Evolutionary conservation across 331 rosid species (phyloP).

Genomic region (Ulmus americana): DNA sequence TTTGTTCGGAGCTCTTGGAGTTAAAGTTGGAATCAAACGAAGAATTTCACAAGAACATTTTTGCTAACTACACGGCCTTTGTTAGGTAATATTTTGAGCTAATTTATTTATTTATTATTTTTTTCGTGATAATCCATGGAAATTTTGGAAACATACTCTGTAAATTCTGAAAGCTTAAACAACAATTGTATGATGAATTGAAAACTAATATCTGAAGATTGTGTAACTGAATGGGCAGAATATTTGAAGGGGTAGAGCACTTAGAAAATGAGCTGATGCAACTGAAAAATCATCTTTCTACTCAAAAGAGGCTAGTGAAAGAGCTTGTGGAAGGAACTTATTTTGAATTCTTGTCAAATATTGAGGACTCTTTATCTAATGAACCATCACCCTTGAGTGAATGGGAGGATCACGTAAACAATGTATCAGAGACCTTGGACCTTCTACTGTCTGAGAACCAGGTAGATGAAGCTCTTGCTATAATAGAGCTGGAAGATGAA

Average conservation of each 20-base stretch:
- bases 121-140: not conserved
- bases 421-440: conserved; percentile 51
- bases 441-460: conserved; percentile 47
- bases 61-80: conserved; percentile 50
- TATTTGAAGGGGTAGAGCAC: conserved; percentile 47
- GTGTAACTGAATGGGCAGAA: conserved; percentile 33
- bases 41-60: conserved; percentile 44
- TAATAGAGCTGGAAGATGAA: conserved; percentile 48
- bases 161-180: not conserved
- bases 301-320: conserved; percentile 43
- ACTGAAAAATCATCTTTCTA: conserved; percentile 44
- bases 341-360: conserved; percentile 32
- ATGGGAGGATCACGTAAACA: conserved; percentile 36
- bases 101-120: no score
- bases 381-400: conserved; percentile 25
- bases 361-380: conserved; percentile 20
- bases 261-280: conserved; percentile 49
- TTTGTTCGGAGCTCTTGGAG: conserved; percentile 66
- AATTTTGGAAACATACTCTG: not conserved
- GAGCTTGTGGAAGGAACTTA: conserved; percentile 41
- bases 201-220: not conserved
- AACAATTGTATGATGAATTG: not conserved
- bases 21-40: conserved; percentile 52
- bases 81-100: conserved; percentile 37
- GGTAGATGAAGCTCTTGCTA: conserved; percentile 46